Base-by-base conservation (phyloP, 805 yeast species). In the Myxozyma kluyveri region DNA sequence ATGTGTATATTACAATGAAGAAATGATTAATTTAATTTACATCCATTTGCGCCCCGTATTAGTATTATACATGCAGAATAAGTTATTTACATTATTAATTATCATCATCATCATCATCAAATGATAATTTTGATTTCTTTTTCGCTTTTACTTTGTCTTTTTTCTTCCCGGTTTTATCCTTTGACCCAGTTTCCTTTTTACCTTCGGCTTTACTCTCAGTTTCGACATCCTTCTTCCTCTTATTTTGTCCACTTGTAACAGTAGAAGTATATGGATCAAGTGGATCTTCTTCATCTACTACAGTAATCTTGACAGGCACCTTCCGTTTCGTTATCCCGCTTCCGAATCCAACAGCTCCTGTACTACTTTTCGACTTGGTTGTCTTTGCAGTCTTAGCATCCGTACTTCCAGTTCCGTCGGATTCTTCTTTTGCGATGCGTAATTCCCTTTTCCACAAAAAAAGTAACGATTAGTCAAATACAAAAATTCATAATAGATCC, bases 91-190 rank as follows among this genome's bases (percentile, higher is more conserved):
- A 29, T 29, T 29, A 14, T 29, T 9, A 9, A 29, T 29, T 29
- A 29, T 88, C 96, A 69, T 91, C 98, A 2, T 97, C 96, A 63
- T 90, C 53, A 26, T 48, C 47, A 9, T 36, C 57, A 40, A 52
- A 52, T 7, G 57, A 49, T 10, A 52, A 35, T 21, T 43, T 46
- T 14, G 45, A 46, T 31, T 29, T 43, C n/a, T 26, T 41, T 31
- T 52, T 49, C 31, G 6, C 36, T 29, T 42, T 47, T 22, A 9
- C 32, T n/a, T 29, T 19, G 14, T 42, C 32, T 42, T 23, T 42
- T 33, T 27, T 43, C 29, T 29, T n/a, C 2, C 12, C 5, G 5
- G 10, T 12, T 22, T 38, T 39, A 19, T 10, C 27, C 27, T 10
- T 17, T 17, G 39, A 21, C 39, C 18, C 39, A n/a, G 10, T 37